A percentile compares a stretch with the other conserved stretches of the same genome.
Evolutionary conservation across 495 filamentous ascomycete species (phyloP).

Genomic region (Bacidia rubella): DNA sequence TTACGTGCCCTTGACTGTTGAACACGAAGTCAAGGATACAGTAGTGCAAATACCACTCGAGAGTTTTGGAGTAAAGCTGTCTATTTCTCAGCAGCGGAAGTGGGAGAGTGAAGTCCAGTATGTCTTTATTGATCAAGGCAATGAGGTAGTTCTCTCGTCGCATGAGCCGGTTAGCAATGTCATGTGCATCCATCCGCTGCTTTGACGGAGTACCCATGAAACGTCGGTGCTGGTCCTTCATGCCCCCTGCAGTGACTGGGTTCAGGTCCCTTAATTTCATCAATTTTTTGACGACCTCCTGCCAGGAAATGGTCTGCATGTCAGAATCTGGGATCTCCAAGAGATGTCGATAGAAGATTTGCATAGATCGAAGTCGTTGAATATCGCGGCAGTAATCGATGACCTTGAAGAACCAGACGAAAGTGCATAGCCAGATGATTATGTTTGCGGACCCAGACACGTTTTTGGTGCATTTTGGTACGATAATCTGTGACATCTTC

Average conservation of each 20-base stretch:
- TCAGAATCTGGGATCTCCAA: constrained; percentile 80
- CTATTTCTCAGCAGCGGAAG: constrained; percentile 69
- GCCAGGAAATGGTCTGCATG: constrained; percentile 94
- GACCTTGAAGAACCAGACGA: constrained; percentile 73
- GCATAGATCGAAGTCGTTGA: constrained; percentile 59
- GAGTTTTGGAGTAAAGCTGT: constrained; percentile 64
- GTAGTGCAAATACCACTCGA: constrained; percentile 80
- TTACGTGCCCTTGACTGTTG: constrained; percentile 70
- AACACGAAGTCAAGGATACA: constrained; percentile 92
- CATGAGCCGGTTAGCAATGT: constrained; percentile 96
- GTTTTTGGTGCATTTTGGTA: constrained; percentile 70
- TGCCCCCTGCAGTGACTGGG: constrained; percentile 57
- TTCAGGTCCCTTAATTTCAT: constrained; percentile 83
- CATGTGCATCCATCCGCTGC: constrained; percentile 88
- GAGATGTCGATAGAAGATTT: constrained; percentile 79
- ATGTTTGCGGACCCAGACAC: constrained; percentile 74
- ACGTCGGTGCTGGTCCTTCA: constrained; percentile 46
- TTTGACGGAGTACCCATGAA: constrained; percentile 79
- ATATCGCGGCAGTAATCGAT: constrained; percentile 65
- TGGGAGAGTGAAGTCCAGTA: constrained; percentile 73
- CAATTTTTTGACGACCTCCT: constrained; percentile 77
- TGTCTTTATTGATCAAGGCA: constrained; percentile 90
- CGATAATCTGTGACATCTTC: constrained; percentile 59
- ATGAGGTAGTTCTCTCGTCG: constrained; percentile 93
- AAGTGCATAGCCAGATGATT: constrained; percentile 71